Evolutionary conservation across 2,329 filamentous ascomycete genomes (phyloP), one percentile per base, ranked within the genome.

Genomic region (Nannizzia gypsea): DNA sequence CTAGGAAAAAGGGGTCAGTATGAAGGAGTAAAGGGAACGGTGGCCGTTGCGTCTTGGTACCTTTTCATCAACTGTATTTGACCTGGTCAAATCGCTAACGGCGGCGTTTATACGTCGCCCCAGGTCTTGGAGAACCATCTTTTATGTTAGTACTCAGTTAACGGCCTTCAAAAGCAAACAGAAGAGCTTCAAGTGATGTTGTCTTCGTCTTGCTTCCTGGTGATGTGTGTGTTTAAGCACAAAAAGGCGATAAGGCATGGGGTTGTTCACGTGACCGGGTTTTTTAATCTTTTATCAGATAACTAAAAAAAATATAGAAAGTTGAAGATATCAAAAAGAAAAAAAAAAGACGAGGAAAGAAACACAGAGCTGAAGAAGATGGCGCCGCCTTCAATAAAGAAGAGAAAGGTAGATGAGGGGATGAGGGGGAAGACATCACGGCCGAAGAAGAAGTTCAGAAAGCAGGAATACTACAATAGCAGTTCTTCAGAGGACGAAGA

Each of bases 91-190:
- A 78, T 96, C 92, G 64, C 86, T 88, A 78, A 99, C 89, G 69
- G 93, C 93, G 80, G 90, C 84, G 78, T 96, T 97, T 76, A 99
- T 97, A 78, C 93, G 93, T 81, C 92, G 90, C 68, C 93, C 93
- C 62, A 99, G 84, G 83, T 99, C 93, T 85, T 96, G 91, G 72
- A 99, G 88, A 82, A 99, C 93, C 93, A 99, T 99, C 31, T 42
- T 40, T n/a, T 22, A 40, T 28, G 11, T 38, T 8, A 24, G 8
- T 26, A 50, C 26, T 50, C 44, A 24, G 13, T 28, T 11, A 24
- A 50, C 44, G 2, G 20, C 20, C 44, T 26, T 13, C 22, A 15
- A 13, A 3, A 50, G 20, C 17, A 22, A 20, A 46, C 42, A 11
- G 20, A 46, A 24, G 22, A 24, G 44, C 11, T 11, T 50, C 44